Evolutionary conservation across 257 asterid species (phyloP), one percentile per base, ranked within the genome.

Genomic region (Salvia hispanica): DNA sequence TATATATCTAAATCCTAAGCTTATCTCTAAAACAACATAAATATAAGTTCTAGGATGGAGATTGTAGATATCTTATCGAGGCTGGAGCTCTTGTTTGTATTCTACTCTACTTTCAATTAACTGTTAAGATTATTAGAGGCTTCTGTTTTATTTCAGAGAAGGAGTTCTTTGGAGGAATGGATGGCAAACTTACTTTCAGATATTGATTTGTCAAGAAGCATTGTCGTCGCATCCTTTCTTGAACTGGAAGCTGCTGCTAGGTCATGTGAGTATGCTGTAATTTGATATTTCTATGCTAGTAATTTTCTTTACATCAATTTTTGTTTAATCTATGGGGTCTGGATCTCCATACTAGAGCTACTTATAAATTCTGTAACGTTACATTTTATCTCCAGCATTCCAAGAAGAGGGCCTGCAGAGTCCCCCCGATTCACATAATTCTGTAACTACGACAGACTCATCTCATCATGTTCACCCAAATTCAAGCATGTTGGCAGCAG

Each of bases 241-340:
- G 99, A 94, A 76, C 87, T 94, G 78, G 99, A 94, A 87, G 95
- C 97, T 70, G 91, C 97, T 79, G 96, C 96, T 72, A 83, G 99
- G 80, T 83, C 96, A 79, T 83, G 99, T 94, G 74, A 61, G 95
- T 76, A 53, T 61, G 52, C 63, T 60, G 48, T 57, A 33, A 42
- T 66, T 54, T 70, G 58, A 61, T 72, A 64, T 50, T 50, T 64
- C 62, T 55, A 21, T 6, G 6, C 47, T 58, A 31, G 31, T 59
- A 31, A 18, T 36, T 56, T 7, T 51, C 18, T 58, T 37, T 15
- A 60, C 65, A 55, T 62, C 9, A 44, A 10, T 48, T 50, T 40
- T 34, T 69, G 31, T 25, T 50, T 18, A 25, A 25, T 25, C 46
- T n/a, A 25, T 50, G 36, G 58, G 5, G n/a, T 48, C 8, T 72